Percentiles rank a stretch among this genome's conserved stretches.
phyloP scores from a whole-genome alignment of 1,284 basidiomycete genomes.

The Coniophora puteana region DNA sequence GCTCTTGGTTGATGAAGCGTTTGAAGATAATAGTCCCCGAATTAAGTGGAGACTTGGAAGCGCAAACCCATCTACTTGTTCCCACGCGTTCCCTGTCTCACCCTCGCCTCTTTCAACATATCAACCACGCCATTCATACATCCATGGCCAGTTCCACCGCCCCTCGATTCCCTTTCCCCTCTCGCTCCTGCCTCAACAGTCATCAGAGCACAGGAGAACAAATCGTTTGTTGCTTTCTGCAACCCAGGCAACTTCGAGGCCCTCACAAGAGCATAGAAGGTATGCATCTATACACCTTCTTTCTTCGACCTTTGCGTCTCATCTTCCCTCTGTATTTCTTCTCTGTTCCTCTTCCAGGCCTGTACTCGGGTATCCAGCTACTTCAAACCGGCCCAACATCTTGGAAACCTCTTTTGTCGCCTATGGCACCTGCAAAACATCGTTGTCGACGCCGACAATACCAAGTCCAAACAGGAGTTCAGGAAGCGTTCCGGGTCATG shows the following conservation, averaged over 20 bases:
- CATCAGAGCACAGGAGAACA: constrained; percentile 62
- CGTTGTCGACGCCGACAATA: constrained; percentile 83
- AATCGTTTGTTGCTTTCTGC: constrained; percentile 85
- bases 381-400: constrained; percentile 80
- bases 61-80: too few relatives aligned
- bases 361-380: constrained; percentile 83
- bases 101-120: too few relatives aligned
- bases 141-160: constrained; percentile 89
- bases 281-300: too few relatives aligned
- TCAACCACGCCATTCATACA: too few relatives aligned
- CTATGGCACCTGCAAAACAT: constrained; percentile 85
- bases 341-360: constrained; percentile 42
- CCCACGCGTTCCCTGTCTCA: too few relatives aligned
- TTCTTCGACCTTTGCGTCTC: too few relatives aligned
- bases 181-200: constrained; percentile 19
- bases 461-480: constrained; percentile 81
- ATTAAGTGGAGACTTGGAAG: too few relatives aligned
- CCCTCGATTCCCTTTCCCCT: constrained; percentile 20
- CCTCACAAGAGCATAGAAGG: constrained; percentile 86
- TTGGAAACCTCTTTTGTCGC: constrained; percentile 84
- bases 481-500: constrained; percentile 80
- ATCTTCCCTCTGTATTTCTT: too few relatives aligned
- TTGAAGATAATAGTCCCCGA: too few relatives aligned
- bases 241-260: constrained; percentile 79
- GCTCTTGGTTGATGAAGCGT: too few relatives aligned